Conservation (phyloP, 2,329 filamentous ascomycete genomes). For the Allantophomopsis cytisporea region DNA sequence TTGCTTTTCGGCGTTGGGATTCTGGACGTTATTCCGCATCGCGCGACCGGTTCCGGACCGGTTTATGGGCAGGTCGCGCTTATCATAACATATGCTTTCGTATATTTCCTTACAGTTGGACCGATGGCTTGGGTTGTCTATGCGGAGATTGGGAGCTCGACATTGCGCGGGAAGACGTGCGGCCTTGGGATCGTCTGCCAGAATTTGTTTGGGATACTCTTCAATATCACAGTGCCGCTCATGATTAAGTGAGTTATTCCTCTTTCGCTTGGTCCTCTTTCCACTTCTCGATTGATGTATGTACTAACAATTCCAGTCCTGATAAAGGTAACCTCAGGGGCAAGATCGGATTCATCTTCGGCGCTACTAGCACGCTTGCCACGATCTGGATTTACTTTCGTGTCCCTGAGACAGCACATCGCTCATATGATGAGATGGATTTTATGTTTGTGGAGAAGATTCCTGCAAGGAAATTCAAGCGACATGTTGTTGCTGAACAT, state of each 20-base stretch:
- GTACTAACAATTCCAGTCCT: slow-evolving; percentile 16
- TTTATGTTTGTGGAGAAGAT: slow-evolving; percentile 7
- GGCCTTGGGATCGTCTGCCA: slow-evolving; percentile 24
- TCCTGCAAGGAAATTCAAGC: slow-evolving; percentile 3
- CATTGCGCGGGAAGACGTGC: slow-evolving; percentile 23
- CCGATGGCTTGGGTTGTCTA: slow-evolving; percentile 25
- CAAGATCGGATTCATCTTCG: slow-evolving; percentile 27
- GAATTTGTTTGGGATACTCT: slow-evolving; percentile 19
- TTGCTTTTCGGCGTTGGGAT: slow-evolving; percentile 19
- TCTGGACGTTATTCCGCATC: slow-evolving; percentile 19
- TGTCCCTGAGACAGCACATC: slow-evolving; percentile 21
- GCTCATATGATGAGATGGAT: slow-evolving; percentile 10
- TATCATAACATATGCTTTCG: slow-evolving; percentile 23
- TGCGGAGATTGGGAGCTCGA: slow-evolving; percentile 21
- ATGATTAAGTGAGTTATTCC: slow-evolving; percentile 5
- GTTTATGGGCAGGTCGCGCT: slow-evolving; percentile 21
- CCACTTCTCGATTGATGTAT: too few species aligned
- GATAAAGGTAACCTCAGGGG: slow-evolving; percentile 23
- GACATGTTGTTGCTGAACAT: too few species aligned
- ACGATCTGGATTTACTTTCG: slow-evolving; percentile 21
- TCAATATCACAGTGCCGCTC: slow-evolving; percentile 20
- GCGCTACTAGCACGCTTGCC: slow-evolving; percentile 17
- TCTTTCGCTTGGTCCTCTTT: too few species aligned
- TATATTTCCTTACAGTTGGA: slow-evolving; percentile 25
- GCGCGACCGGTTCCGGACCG: slow-evolving; percentile 3